Evolutionary conservation across 2,329 filamentous ascomycete genomes (phyloP), one percentile per base, ranked within the genome.

Genomic region (Massarina eburnea): DNA sequence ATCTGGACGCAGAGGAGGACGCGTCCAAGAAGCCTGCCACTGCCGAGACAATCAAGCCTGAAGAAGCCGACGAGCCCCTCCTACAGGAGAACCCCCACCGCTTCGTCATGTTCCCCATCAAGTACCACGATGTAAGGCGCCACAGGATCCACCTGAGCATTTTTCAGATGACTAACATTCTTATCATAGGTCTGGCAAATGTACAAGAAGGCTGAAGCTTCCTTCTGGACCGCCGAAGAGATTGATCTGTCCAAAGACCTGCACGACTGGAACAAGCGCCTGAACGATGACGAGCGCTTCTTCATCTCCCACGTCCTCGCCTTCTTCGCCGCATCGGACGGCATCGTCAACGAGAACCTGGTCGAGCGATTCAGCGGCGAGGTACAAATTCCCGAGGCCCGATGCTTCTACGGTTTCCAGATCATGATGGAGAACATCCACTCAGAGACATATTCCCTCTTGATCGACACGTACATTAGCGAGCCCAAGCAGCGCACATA

Each of bases 361-460:
- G 85, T 99, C 49, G 91, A 97, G 83, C 89, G 94, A 54, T 99
- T 99, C 84, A 95, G 89, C 66, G 86, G 83, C 57, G 94, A 99
- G 76, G 92, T 99, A 22, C 94, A 99, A 77, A 85, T 97, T 48
- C 92, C 94, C 9, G 94, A 99, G 77, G 94, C 94, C 55, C 91
- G 94, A 66, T 99, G 94, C 85, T 99, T 99, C 82, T 99, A 99
- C 74, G 94, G 94, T 56, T 99, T 99, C 83, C 94, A 99, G 80
- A 97, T 97, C 79, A 99, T 99, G 94, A 97, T 99, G 89, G 94
- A 99, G 82, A 99, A 99, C 79, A 96, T 99, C 67, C 94, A 99
- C 82, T 96, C 94, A 14, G 94, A 99, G 80, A 99, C 94, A 43
- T 99, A 99, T 83, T 97, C 92, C 17, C 86, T 99, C 27, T 85